Conservation (phyloP, 805 yeast species). For the Metschnikowia proteae region DNA sequence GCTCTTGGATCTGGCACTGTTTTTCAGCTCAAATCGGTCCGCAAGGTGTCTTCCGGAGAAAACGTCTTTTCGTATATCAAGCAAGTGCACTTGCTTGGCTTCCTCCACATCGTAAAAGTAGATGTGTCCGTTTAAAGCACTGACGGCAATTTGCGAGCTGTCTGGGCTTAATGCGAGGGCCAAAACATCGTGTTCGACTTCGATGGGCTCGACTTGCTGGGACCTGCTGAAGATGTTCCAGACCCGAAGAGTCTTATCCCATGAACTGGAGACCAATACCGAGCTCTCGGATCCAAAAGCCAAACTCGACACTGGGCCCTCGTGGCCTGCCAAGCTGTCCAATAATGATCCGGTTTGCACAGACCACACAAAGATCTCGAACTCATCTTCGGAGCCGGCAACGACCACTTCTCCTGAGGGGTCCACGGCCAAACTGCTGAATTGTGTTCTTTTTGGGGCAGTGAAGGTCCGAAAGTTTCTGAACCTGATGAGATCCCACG, state of each 20-base stretch:
- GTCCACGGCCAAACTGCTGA: constrained; percentile 86
- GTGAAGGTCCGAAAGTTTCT: constrained; percentile 94
- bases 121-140: constrained; percentile 85
- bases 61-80: constrained; percentile 87
- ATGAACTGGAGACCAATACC: constrained; percentile 82
- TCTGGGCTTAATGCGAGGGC: constrained; percentile 86
- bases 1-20: constrained; percentile 78
- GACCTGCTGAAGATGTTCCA: constrained; percentile 91
- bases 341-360: constrained; percentile 92
- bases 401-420: constrained; percentile 96
- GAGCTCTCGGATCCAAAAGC: constrained; percentile 79
- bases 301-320: constrained; percentile 87
- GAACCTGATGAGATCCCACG: constrained; percentile 92
- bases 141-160: constrained; percentile 83
- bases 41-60: constrained; percentile 76
- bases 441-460: constrained; percentile 83
- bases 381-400: constrained; percentile 88
- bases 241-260: constrained; percentile 92
- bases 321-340: constrained; percentile 88
- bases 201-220: constrained; percentile 87
- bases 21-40: constrained; percentile 78
- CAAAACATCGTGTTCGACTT: constrained; percentile 78
- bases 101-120: constrained; percentile 77
- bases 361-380: constrained; percentile 93
- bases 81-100: constrained; percentile 74